These are phyloP conservation scores for Neofusicoccum sp. DNA, from an alignment of 2,329 filamentous ascomycete genomes.

Conservation along the genomic window DNA sequence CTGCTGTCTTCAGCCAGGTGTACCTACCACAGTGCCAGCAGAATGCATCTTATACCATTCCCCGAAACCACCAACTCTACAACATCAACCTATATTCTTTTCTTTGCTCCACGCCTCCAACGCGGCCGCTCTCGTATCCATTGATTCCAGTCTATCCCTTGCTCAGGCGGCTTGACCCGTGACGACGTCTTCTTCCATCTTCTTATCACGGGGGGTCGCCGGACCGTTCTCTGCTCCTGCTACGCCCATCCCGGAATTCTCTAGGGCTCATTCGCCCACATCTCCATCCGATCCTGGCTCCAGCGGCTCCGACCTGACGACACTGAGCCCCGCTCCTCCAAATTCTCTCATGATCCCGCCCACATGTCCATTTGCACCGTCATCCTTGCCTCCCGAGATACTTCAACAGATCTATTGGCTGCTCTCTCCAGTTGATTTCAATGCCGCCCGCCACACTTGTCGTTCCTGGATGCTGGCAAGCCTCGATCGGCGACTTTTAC, in stretches of 20 bases:
- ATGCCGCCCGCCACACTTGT: slow-evolving; percentile 60
- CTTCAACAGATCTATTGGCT: slow-evolving; percentile 48
- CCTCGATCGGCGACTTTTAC: slow-evolving; percentile 52
- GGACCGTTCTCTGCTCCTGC: slow-evolving; percentile 31
- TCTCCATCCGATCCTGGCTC: slow-evolving; percentile 24
- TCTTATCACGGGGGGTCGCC: slow-evolving; percentile 47
- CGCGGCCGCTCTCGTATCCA: neutral
- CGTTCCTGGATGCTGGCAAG: slow-evolving; percentile 59
- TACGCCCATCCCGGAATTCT: neutral
- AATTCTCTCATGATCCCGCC: neutral
- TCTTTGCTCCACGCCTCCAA: neutral
- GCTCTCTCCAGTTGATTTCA: slow-evolving; percentile 53
- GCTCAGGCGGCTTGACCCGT: neutral
- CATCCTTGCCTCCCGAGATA: slow-evolving; percentile 42
- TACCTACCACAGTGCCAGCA: neutral
- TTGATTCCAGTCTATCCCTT: neutral
- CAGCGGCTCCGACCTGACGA: slow-evolving; percentile 22
- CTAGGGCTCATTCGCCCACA: neutral
- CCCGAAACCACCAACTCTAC: neutral
- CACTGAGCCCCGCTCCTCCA: slow-evolving; percentile 34
- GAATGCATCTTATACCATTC: neutral
- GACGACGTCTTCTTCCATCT: slow-evolving; percentile 49
- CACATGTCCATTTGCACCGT: neutral
- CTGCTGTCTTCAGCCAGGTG: neutral
- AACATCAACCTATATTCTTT: neutral